Base-by-base conservation (phyloP, 2,329 filamentous ascomycete genomes). In the Cladophialophora yegresii region DNA sequence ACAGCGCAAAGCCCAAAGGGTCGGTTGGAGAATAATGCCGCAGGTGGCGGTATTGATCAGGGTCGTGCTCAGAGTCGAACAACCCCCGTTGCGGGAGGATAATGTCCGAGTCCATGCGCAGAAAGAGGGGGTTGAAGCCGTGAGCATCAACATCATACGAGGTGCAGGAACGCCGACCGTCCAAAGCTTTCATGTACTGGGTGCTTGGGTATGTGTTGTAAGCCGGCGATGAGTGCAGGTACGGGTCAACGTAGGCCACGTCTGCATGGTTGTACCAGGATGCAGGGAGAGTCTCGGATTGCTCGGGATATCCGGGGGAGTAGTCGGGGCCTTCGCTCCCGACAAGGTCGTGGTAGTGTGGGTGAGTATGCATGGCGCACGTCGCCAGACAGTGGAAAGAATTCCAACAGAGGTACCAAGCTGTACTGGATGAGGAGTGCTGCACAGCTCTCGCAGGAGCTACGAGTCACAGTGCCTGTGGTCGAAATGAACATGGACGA, bases 11-110 rank as follows among this genome's bases (percentile, higher is more conserved):
- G 16, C 63, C 65, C 4, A 30, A 58, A 20, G 63, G 59, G 22
- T 64, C 67, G 54, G 58, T 58, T 3, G 68, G 68, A 23, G 67
- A 70, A 23, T 62, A 45, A 53, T 70, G 63, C 9, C 67, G 65
- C 20, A 60, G 22, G 26, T 61, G 54, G 32, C 65, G 65, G 49
- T 43, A 58, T 13, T 58, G 51, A 13, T 63, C 58, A 23, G 58
- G 22, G 22, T 66, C 61, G 33, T 50, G 22, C 51, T 51, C 57
- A 20, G 51, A 45, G 4, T 61, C 45, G 26, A 40, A 45, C 13
- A 59, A 4, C 10, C 20, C 55, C 51, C 55, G 53, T 36, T 65
- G 63, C 40, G 43, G 56, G 8, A 62, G 56, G 12, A 22, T 22
- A 33, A 36, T 63, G 13, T 55, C 28, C 23, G 26, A 20, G n/a